Evolutionary conservation across 768 basidiomycete genomes (phyloP).

Genomic region (Boletus tylopilopsis): DNA sequence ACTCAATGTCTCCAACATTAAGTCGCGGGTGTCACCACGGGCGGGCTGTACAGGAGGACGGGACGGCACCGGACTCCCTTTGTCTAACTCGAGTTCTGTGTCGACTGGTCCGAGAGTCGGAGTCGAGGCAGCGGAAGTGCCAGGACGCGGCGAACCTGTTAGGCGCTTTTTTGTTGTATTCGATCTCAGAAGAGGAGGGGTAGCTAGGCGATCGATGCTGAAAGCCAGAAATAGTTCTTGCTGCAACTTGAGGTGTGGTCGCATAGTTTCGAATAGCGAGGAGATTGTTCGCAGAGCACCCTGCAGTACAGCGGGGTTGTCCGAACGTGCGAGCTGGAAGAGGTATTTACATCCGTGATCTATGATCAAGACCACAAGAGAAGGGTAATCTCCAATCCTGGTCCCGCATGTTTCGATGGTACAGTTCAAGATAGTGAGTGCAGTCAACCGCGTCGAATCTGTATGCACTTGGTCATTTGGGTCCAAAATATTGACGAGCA

Average conservation of each 20-base stretch:
- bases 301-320: constrained; percentile 76
- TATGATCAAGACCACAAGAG: constrained; percentile 69
- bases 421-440: constrained; percentile 81
- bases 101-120: constrained; percentile 40
- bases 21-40: constrained; percentile 80
- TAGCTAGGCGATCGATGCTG: constrained; percentile 84
- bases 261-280: constrained; percentile 85
- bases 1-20: constrained; percentile 84
- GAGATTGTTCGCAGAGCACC: constrained; percentile 80
- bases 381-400: constrained; percentile 72
- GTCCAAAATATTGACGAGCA: constrained; percentile 92
- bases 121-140: constrained; percentile 44
- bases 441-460: constrained; percentile 88
- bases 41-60: constrained; percentile 69
- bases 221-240: constrained; percentile 95
- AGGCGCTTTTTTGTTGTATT: constrained; percentile 31
- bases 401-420: constrained; percentile 84
- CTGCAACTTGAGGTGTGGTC: constrained; percentile 83
- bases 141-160: constrained; percentile 48
- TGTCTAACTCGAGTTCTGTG: constrained; percentile 43
- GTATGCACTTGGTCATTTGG: constrained; percentile 94
- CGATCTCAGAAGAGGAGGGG: constrained; percentile 38
- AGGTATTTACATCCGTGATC: constrained; percentile 95
- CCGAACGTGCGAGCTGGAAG: constrained; percentile 93
- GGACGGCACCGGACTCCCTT: constrained; percentile 46